Conservation (phyloP, 2,329 filamentous ascomycete species). For the Penicillium griseofulvum region DNA sequence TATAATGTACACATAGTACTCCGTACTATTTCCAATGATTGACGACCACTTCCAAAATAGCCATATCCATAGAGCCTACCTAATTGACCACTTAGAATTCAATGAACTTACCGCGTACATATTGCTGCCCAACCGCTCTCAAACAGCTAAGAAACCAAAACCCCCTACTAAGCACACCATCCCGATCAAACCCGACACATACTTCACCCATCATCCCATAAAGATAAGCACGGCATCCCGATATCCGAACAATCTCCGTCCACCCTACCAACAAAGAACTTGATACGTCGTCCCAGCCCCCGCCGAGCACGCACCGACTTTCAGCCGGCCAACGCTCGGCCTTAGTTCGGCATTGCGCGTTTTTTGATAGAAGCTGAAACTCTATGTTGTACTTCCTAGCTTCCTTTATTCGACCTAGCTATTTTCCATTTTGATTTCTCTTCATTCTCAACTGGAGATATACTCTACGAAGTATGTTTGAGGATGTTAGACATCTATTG, state of each 20-base stretch:
- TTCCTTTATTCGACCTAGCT: not conserved
- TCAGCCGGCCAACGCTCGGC: constrained; percentile 14
- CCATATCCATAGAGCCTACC: not conserved
- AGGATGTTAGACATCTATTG: too few species aligned
- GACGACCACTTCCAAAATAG: not conserved
- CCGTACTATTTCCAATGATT: not conserved
- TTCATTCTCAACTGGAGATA: not conserved
- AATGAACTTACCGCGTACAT: not conserved
- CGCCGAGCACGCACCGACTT: constrained; percentile 14
- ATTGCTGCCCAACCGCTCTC: not conserved
- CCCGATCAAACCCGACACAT: not conserved
- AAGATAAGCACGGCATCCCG: constrained; percentile 5
- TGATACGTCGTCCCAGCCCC: not conserved
- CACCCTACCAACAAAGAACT: not conserved
- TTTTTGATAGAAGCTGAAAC: not conserved
- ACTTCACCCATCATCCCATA: not conserved
- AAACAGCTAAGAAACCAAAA: constrained; percentile 2
- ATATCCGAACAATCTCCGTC: constrained; percentile 5
- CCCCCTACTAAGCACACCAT: not conserved
- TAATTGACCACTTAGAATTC: not conserved
- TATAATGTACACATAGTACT: not conserved
- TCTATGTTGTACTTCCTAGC: not conserved
- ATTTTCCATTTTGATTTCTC: not conserved
- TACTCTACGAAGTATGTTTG: not conserved
- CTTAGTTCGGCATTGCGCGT: constrained; percentile 6